phyloP scores from a whole-genome alignment of 805 yeast genomes.

The Dipodascopsis uninucleata region DNA sequence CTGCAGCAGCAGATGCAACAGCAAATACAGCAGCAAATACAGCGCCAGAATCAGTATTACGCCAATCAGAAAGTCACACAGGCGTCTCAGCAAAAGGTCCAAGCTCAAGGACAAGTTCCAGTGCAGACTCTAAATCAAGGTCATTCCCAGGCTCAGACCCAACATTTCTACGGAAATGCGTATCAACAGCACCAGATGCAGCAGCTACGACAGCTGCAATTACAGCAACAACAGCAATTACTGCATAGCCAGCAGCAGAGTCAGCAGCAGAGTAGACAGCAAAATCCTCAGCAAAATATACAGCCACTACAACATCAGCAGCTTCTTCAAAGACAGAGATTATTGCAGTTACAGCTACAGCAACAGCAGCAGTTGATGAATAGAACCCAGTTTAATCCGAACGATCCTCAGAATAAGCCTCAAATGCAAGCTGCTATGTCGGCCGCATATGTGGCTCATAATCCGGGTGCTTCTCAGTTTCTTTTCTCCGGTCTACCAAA shows the following conservation, averaged over 20 bases:
- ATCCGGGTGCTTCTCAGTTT: not conserved
- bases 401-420: not conserved
- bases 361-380: constrained; percentile 8
- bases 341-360: constrained; percentile 35
- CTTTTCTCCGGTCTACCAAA: no score
- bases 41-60: no score
- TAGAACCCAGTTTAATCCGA: not conserved
- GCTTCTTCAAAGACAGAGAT: constrained; percentile 33
- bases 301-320: no score
- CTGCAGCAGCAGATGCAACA: no score
- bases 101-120: no score
- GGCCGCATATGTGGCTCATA: not conserved
- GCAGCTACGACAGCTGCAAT: constrained; percentile 22
- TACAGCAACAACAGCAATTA: constrained; percentile 23
- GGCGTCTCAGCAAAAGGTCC: no score
- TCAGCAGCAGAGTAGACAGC: constrained; percentile 27
- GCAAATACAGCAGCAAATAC: no score
- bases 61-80: no score
- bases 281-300: constrained; percentile 21
- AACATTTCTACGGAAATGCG: no score
- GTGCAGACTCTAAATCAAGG: no score
- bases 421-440: not conserved
- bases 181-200: no score
- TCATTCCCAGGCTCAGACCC: no score
- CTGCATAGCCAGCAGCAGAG: constrained; percentile 27